Evolutionary conservation across 495 filamentous ascomycete species (phyloP), one percentile per base, ranked within the genome.

Genomic region (Penicillium malachiteum): DNA sequence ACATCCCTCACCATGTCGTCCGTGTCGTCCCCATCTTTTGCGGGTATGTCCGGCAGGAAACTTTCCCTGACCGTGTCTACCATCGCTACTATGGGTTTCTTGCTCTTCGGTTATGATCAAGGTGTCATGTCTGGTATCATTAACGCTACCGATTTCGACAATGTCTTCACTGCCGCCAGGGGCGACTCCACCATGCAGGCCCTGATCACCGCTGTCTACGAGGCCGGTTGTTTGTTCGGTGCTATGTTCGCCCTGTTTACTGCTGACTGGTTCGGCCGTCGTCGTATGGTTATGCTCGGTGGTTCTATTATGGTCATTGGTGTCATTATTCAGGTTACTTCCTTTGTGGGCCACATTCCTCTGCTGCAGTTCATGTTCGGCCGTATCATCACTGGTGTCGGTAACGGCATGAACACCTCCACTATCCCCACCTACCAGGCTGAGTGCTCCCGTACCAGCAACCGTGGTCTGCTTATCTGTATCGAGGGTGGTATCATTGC

Each of bases 101-200:
- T 91, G 32, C 42, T 63, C 2, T 63, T 63, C 56, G 60, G 60
- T 40, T 63, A 63, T 32, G 60, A 63, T 35, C 60, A 86, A 69
- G 83, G 83, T 70, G 83, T 87, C 54, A 94, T 93, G 90, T 84
- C 80, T 57, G 89, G 90, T 50, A 92, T 94, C 62, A 91, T 93
- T 57, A 85, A 84, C 41, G 83, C 89, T 0, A 72, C 77, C 0
- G 81, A 82, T 9, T 95, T 95, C 75, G 86, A 85, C 68, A 59
- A 81, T 30, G 76, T 85, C 13, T 91, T 93, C 63, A 81, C 82
- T 11, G 84, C 84, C 40, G 88, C 87, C 1, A 78, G 78, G 47
- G 71, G 78, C 58, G 76, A 91, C 62, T 71, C 84, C 5, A 86
- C 84, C 1, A 90, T 90, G 83, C 88, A 92, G 66, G 90, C 87